phyloP scores from a whole-genome alignment of 1,284 basidiomycete species.

The Tylopilus sp. region DNA sequence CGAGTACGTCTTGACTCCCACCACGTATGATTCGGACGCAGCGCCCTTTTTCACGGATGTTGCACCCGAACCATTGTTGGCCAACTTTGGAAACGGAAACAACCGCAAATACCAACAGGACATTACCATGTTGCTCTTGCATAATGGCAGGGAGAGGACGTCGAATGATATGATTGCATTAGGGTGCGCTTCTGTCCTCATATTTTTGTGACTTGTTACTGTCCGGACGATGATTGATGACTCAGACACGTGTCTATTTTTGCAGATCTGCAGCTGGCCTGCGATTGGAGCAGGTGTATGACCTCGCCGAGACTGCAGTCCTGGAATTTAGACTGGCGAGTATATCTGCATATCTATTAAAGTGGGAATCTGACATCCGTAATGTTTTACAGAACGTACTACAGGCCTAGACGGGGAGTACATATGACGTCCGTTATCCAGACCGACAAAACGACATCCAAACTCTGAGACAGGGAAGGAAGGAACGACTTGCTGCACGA shows the following conservation, averaged over 20 bases:
- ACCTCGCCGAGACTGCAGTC: no score
- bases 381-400: not conserved
- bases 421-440: not conserved
- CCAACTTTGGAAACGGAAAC: slow-evolving; percentile 42
- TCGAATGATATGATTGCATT: slow-evolving; percentile 31
- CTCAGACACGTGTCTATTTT: slow-evolving; percentile 37
- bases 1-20: slow-evolving; percentile 26
- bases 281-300: no score
- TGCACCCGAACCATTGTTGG: slow-evolving; percentile 42
- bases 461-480: no score
- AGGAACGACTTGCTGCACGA: no score
- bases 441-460: not conserved
- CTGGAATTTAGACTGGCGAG: no score
- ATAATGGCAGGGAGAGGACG: slow-evolving; percentile 40
- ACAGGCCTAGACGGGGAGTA: no score
- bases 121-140: slow-evolving; percentile 38
- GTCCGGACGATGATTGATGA: not conserved
- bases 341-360: not conserved
- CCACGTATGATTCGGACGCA: slow-evolving; percentile 10
- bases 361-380: not conserved
- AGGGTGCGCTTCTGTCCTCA: slow-evolving; percentile 22
- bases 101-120: slow-evolving; percentile 39
- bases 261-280: no score
- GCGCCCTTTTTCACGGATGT: slow-evolving; percentile 21
- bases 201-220: not conserved